Evolutionary conservation across 2,329 filamentous ascomycete genomes (phyloP), one percentile per base, ranked within the genome.

Genomic region (Periconia sp.): DNA sequence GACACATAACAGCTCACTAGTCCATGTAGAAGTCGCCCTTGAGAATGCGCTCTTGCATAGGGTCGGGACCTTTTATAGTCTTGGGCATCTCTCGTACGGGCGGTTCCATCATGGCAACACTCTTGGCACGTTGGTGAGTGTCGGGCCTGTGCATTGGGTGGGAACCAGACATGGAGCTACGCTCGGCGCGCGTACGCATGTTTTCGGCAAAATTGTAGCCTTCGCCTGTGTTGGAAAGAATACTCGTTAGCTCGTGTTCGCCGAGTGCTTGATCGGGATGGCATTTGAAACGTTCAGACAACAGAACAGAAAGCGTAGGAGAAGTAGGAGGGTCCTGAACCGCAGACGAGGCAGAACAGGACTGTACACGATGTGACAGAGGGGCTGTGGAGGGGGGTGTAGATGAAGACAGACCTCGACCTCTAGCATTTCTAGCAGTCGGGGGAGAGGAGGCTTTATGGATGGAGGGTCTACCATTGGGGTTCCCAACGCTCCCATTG

Each of bases 11-110:
- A 30, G 37, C 50, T 46, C 41, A 40, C 59, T 81, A 96, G 70
- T 97, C 92, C 92, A 97, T 97, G 79, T 94, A 94, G 68, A 99
- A 97, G 70, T 99, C 94, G 44, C 93, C 94, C 78, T 96, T 94
- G 62, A 99, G 82, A 66, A 99, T 97, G 62, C 95, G 86, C 82
- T 99, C 94, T 76, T 97, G 92, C 78, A 97, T 94, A 58, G 89
- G 89, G 77, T 99, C 94, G 30, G 93, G 92, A 27, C 76, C 74
- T 59, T 74, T 76, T 31, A 74, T 68, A 47, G 75, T 69, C 80
- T 93, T 95, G 41, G 79, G 78, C 65, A 81, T 80, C 61, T 82
- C 76, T 52, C 77, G 77, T 6, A 76, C 77, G 23, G 83, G 83
- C 48, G 79, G 79, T 64, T 86, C 83, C 80, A 84, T 82, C 57